Percentiles rank a stretch among this genome's conserved stretches.
phyloP scores from a whole-genome alignment of 805 yeast species.

The Ogataea sp. region DNA sequence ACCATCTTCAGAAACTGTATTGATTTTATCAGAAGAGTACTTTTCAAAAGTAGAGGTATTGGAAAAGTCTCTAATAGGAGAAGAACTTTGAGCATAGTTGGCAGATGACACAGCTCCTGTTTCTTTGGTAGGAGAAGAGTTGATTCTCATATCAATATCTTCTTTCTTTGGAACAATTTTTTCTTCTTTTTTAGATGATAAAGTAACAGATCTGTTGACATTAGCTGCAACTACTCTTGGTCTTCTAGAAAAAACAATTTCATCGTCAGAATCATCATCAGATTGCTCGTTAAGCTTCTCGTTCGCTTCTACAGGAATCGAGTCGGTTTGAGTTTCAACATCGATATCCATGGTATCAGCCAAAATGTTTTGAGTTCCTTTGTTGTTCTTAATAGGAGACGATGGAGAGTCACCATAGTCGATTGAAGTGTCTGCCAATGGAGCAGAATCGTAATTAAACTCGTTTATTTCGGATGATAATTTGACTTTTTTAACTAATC shows the following conservation, averaged over 20 bases:
- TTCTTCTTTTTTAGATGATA: constrained; percentile 23
- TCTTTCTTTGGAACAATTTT: not conserved
- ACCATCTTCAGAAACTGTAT: constrained; percentile 21
- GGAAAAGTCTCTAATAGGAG: constrained; percentile 14
- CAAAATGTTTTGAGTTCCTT: not conserved
- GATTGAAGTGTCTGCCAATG: constrained; percentile 6
- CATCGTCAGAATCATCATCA: constrained; percentile 38
- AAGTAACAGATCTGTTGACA: constrained; percentile 32
- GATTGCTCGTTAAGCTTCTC: too few relatives aligned
- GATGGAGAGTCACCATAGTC: constrained; percentile 19
- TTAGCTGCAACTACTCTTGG: constrained; percentile 40
- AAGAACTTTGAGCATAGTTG: too few relatives aligned
- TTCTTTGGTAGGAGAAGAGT: constrained; percentile 19
- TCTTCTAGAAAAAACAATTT: constrained; percentile 45
- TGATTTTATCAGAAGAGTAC: constrained; percentile 28
- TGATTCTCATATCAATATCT: constrained; percentile 2
- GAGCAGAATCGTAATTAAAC: constrained; percentile 11
- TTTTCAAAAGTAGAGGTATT: constrained; percentile 19
- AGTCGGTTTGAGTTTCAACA: constrained; percentile 38
- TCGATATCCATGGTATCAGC: constrained; percentile 9
- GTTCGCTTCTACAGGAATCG: constrained; percentile 3
- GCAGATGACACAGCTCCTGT: not conserved
- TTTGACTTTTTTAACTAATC: constrained; percentile 13
- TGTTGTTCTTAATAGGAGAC: constrained; percentile 18
- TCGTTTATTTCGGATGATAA: constrained; percentile 15